Evolutionary conservation across 495 filamentous ascomycete species (phyloP).

Genomic region (Gamarada debralockiae): DNA sequence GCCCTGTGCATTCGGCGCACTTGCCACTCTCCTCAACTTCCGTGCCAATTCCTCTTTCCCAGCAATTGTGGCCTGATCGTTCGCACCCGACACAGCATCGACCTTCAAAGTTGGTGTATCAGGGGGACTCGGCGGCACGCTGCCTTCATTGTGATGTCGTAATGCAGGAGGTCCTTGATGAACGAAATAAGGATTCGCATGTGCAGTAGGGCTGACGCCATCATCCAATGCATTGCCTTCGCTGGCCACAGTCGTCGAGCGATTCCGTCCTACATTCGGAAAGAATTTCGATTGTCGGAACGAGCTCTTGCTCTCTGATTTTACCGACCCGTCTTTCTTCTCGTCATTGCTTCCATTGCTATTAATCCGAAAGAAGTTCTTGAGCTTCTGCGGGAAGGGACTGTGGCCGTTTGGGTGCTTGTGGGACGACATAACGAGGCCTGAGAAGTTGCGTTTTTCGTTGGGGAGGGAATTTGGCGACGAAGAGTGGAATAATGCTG

Average conservation of each 20-base stretch:
- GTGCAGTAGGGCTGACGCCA: slow-evolving; percentile 82
- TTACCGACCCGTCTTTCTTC: slow-evolving; percentile 26
- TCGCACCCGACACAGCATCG: slow-evolving; percentile 62
- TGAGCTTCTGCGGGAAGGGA: slow-evolving; percentile 77
- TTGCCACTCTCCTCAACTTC: slow-evolving; percentile 89
- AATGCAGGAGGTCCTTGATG: slow-evolving; percentile 93
- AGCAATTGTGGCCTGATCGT: slow-evolving; percentile 69
- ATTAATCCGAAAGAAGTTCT: slow-evolving; percentile 98
- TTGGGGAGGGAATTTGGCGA: slow-evolving; percentile 19
- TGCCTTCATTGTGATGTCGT: slow-evolving; percentile 91
- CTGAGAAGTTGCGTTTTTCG: slow-evolving; percentile 27
- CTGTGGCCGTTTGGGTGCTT: slow-evolving; percentile 36
- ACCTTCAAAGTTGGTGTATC: slow-evolving; percentile 80
- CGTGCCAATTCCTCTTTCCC: slow-evolving; percentile 92
- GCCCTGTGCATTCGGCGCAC: slow-evolving; percentile 94
- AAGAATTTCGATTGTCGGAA: slow-evolving; percentile 85
- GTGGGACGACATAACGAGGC: slow-evolving; percentile 22
- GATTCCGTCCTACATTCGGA: slow-evolving; percentile 68
- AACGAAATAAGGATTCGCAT: slow-evolving; percentile 95
- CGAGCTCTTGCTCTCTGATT: slow-evolving; percentile 54
- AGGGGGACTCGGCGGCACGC: slow-evolving; percentile 93
- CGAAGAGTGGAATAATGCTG: slow-evolving; percentile 21
- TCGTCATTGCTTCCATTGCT: slow-evolving; percentile 49
- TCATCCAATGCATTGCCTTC: slow-evolving; percentile 91
- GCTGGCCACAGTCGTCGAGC: slow-evolving; percentile 86